A percentile compares a stretch with the other conserved stretches of the same genome.
These are phyloP conservation scores for Mariannaea elegans DNA, from an alignment of 2,329 filamentous ascomycete species.

Conservation along the genomic window DNA sequence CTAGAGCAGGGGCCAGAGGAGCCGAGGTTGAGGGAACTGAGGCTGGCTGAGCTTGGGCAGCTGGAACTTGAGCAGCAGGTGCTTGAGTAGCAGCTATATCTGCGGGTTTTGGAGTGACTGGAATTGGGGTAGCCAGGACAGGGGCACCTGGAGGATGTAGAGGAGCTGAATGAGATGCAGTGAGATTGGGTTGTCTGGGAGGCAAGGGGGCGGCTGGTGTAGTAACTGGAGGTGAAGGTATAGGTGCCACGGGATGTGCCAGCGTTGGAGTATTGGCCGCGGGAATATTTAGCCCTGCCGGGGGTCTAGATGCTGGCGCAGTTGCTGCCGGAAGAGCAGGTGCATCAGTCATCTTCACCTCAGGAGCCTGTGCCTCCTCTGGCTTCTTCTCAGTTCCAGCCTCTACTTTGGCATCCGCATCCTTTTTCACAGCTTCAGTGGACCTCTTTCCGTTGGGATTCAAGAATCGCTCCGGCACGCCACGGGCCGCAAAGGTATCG, in stretches of 20 bases:
- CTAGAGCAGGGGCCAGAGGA: neutral
- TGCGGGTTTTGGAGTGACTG: neutral
- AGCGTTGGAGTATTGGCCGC: neutral
- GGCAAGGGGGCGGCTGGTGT: neutral
- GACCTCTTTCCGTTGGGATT: conserved; percentile 47
- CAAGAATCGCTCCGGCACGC: conserved; percentile 82
- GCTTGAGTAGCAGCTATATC: neutral
- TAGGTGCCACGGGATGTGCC: neutral
- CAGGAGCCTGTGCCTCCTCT: conserved; percentile 20
- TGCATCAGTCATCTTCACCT: conserved; percentile 6
- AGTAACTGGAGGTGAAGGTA: neutral
- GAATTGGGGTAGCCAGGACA: neutral
- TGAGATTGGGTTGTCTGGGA: neutral
- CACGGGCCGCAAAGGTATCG: conserved; percentile 69
- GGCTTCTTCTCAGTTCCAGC: conserved; percentile 18
- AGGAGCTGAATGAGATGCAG: neutral
- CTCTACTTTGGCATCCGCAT: conserved; percentile 19
- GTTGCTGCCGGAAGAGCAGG: neutral
- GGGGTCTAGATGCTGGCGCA: neutral
- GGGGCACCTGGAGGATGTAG: neutral
- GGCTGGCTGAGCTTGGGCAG: neutral
- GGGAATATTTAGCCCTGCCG: neutral
- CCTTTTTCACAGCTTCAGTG: conserved; percentile 32
- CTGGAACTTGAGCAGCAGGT: neutral
- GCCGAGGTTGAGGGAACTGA: conserved; percentile 1